Base-by-base conservation (phyloP, 2,329 filamentous ascomycete species). In the Phaeophleospora eucalypticola region DNA sequence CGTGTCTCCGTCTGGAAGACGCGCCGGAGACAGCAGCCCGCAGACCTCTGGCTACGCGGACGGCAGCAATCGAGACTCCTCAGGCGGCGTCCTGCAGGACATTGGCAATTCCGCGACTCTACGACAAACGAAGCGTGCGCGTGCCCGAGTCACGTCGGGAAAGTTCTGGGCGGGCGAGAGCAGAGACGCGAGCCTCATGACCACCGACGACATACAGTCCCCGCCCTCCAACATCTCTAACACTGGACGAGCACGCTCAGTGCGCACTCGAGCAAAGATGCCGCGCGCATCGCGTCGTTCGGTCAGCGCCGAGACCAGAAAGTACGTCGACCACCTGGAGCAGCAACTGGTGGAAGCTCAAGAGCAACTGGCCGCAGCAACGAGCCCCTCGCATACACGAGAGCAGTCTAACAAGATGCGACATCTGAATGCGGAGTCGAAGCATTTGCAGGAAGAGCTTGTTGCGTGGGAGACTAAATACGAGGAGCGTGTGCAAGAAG, bases 291-390 rank as follows among this genome's bases (percentile, higher is more conserved):
- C n/a, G n/a, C 46, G 60, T 38, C 59, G 64, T 40, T 65, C 64
- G n/a, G 57, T 67, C 15, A 68, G 65, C 49, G 68, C 65, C 43
- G 71, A 73, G 48, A 65, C 67, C 8, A n/a, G 68, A 19, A 65
- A 68, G 45, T 75, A 76, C 55, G 73, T 76, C 49, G 71, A 75
- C 41, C 71, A 75, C 56, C 68, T 77, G 10, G 74, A 77, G 46
- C 61, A 65, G 16, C 69, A 75, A 52, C 58, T 77, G 18, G 66
- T 67, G 15, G 61, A 68, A 14, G 63, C 67, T 9, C 68, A 74
- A 36, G 60, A 61, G 6, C 67, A 67, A 45, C 53, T 70, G 29
- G 65, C 68, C 17, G 62, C 67, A 14, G 58, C 67, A 39, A 68
- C 64, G 27, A 71, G 71, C n/a, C 68, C 72, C 2, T 64, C 59